These are phyloP conservation scores for Solanum tacnaense DNA, from an alignment of 257 asterid genomes.

Conservation along the genomic window DNA sequence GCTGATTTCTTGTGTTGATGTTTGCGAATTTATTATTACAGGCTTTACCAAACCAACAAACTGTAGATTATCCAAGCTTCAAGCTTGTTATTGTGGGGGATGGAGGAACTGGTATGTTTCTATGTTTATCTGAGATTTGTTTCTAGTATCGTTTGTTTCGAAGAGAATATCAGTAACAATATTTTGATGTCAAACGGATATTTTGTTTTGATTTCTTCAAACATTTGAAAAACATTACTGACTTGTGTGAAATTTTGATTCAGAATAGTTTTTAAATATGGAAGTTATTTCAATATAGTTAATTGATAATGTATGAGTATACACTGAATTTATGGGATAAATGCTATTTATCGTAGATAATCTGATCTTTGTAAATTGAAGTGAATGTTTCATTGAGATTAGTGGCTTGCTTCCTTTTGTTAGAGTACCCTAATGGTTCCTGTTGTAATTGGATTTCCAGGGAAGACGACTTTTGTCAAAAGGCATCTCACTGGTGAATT, in stretches of 20 bases:
- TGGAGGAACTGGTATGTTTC: constrained; percentile 59
- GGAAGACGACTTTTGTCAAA: constrained; percentile 77
- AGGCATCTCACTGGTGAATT: constrained; percentile 90
- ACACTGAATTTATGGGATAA: background rate
- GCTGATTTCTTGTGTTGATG: background rate
- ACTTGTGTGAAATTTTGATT: background rate
- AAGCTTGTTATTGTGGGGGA: constrained; percentile 79
- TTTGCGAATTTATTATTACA: background rate
- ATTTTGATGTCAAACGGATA: background rate
- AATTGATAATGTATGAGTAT: background rate
- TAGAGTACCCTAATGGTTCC: constrained; percentile 14
- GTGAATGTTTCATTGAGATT: background rate
- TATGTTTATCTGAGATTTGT: background rate
- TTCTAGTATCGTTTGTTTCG: no score
- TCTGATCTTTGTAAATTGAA: background rate
- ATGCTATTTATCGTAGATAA: no score
- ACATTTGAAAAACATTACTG: background rate
- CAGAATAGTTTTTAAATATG: background rate
- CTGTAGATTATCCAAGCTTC: constrained; percentile 71
- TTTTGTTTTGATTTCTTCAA: background rate
- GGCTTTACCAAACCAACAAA: constrained; percentile 69
- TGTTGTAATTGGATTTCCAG: constrained; percentile 20
- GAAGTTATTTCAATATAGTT: background rate
- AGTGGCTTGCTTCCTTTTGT: constrained; percentile 1
- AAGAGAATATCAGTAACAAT: background rate